phyloP scores from a whole-genome alignment of 2,329 filamentous ascomycete species.

The Trichoderma afroharzianum region DNA sequence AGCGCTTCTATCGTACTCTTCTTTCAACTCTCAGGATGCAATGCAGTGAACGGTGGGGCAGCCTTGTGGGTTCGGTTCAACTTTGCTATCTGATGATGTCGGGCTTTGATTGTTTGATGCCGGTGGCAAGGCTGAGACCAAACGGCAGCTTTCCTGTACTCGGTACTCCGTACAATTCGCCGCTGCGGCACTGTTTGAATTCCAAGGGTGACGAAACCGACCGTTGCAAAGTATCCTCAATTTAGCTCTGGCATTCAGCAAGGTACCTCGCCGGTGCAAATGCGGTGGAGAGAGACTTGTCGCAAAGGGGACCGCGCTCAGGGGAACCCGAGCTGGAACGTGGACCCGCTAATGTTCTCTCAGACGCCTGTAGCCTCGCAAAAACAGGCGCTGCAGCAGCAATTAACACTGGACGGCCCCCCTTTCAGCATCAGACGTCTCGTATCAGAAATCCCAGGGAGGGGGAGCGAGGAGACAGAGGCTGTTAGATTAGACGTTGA shows the following conservation, averaged over 20 bases:
- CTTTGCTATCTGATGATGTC: not conserved
- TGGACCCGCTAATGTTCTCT: not conserved
- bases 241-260: not conserved
- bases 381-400: not conserved
- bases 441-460: not conserved
- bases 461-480: not conserved
- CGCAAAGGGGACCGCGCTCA: conserved; percentile 1
- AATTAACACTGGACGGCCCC: not conserved
- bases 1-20: not conserved
- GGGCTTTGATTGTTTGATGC: not conserved
- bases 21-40: not conserved
- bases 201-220: not conserved
- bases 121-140: conserved; percentile 9
- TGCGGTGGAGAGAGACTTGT: not conserved
- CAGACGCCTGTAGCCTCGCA: not conserved
- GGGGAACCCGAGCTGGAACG: conserved; percentile 16
- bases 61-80: not conserved
- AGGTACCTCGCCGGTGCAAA: not conserved
- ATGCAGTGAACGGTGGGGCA: not conserved
- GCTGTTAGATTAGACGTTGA: not conserved
- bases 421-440: not conserved
- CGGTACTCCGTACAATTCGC: not conserved
- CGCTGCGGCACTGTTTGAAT: conserved; percentile 1
- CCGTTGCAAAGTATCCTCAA: conserved; percentile 5
- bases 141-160: not conserved